Conservation (phyloP, 176 grass and related monocot species). For the Rhipidocladum racemiflorum region DNA sequence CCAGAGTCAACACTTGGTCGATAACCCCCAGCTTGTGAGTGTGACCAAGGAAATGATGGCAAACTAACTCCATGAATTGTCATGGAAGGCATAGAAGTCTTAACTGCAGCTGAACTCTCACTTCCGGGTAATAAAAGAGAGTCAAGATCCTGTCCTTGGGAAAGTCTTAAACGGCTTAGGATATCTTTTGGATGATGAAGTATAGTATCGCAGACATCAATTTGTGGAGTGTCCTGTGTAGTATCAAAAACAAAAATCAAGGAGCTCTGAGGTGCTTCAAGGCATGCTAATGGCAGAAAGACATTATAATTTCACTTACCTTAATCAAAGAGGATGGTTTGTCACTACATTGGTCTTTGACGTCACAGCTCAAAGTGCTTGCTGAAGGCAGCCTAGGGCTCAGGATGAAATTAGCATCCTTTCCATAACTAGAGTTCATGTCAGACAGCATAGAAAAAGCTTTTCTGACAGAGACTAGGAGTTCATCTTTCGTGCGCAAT, state of each 20-base stretch:
- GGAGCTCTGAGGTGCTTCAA: slow-evolving; percentile 6
- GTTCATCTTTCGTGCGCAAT: slow-evolving; percentile 56
- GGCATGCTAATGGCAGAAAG: slow-evolving; percentile 10
- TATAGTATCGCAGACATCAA: slow-evolving; percentile 32
- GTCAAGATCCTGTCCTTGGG: slow-evolving; percentile 52
- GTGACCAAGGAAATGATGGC: slow-evolving; percentile 89
- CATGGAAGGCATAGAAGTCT: slow-evolving; percentile 36
- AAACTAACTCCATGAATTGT: slow-evolving; percentile 64
- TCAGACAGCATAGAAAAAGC: slow-evolving; percentile 70
- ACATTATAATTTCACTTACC: slow-evolving; percentile 37
- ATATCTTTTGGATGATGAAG: slow-evolving; percentile 66
- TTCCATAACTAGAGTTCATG: slow-evolving; percentile 36
- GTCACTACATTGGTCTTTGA: slow-evolving; percentile 50
- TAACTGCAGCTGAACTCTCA: slow-evolving; percentile 41
- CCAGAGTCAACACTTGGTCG: slow-evolving; percentile 56
- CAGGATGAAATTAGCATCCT: slow-evolving; percentile 46
- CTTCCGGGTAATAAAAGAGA: slow-evolving; percentile 51
- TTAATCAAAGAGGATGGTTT: slow-evolving; percentile 44
- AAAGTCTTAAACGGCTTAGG: slow-evolving; percentile 59
- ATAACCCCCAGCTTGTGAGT: slow-evolving; percentile 50
- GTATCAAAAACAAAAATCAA: slow-evolving; percentile 15
- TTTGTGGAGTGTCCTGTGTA: slow-evolving; percentile 56
- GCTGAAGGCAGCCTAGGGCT: slow-evolving; percentile 45
- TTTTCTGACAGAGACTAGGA: slow-evolving; percentile 66
- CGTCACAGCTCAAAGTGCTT: slow-evolving; percentile 45